A percentile compares a stretch with the other conserved stretches of the same genome.
Evolutionary conservation across 352 stramenopile species (phyloP).

Genomic region (Lagenidium giganteum): DNA sequence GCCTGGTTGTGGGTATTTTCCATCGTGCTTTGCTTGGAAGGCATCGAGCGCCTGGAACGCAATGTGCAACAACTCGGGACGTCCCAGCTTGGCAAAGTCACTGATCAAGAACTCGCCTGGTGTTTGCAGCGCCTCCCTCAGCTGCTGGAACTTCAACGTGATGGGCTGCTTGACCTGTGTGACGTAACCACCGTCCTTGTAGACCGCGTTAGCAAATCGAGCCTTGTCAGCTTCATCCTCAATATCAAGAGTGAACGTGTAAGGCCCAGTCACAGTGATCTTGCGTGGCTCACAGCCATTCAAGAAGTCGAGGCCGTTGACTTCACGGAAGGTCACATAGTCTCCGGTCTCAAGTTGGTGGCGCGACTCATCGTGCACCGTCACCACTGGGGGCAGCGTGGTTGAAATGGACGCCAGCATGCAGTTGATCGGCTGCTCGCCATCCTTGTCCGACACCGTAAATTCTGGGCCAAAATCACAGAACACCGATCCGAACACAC

Average conservation of each 20-base stretch:
- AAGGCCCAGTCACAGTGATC: conserved; percentile 88
- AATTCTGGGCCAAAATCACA: conserved; percentile 97
- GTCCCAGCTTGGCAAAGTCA: conserved; percentile 98
- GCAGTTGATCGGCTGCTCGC: conserved; percentile 89
- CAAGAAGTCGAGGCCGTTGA: conserved; percentile 90
- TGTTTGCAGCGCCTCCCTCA: conserved; percentile 77
- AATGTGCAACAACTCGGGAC: conserved; percentile 87
- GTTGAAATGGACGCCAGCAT: conserved; percentile 94
- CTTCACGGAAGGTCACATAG: conserved; percentile 94
- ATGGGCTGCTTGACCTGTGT: conserved; percentile 96
- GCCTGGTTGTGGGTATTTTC: conserved; percentile 84
- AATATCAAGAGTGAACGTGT: conserved; percentile 95
- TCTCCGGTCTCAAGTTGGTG: conserved; percentile 97
- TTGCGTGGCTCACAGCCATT: conserved; percentile 63
- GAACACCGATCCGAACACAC: conserved; percentile 96
- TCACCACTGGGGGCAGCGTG: conserved; percentile 84
- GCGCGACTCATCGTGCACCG: conserved; percentile 96
- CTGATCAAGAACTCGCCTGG: conserved; percentile 96
- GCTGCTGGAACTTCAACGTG: conserved; percentile 90
- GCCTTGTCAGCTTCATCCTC: conserved; percentile 64
- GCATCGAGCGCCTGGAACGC: conserved; percentile 85
- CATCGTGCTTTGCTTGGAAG: conserved; percentile 73
- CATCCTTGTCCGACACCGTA: conserved; percentile 92
- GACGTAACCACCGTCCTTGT: conserved; percentile 81
- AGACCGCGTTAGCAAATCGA: conserved; percentile 52